phyloP scores from a whole-genome alignment of 495 filamentous ascomycete species.

The Beverwykella pulmonaria region DNA sequence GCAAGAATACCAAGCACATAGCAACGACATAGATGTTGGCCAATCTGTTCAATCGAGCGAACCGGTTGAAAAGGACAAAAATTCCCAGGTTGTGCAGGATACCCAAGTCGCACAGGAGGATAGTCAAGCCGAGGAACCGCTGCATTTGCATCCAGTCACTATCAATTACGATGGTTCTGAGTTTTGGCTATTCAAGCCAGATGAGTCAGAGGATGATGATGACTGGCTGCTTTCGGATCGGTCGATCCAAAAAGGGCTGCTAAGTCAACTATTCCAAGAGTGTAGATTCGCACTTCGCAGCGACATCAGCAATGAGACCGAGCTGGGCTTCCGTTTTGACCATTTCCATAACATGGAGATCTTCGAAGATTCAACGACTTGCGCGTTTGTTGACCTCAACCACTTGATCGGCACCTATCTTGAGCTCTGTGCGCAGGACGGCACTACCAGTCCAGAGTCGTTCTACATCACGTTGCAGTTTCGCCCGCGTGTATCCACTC shows the following conservation, averaged over 20 bases:
- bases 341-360: conserved; percentile 5
- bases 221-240: conserved; percentile 77
- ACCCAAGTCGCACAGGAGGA: neutral
- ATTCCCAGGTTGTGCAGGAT: neutral
- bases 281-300: conserved; percentile 68
- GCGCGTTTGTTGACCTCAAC: conserved; percentile 51
- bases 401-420: conserved; percentile 63
- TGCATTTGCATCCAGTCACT: conserved; percentile 40
- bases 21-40: neutral
- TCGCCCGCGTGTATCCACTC: conserved; percentile 35
- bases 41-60: neutral
- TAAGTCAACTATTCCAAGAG: conserved; percentile 64
- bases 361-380: conserved; percentile 13
- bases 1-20: neutral
- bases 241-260: conserved; percentile 57
- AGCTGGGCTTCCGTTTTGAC: conserved; percentile 54
- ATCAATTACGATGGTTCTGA: conserved; percentile 20
- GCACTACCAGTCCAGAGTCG: conserved; percentile 55
- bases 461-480: conserved; percentile 59
- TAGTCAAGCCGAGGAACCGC: neutral
- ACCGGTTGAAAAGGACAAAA: neutral
- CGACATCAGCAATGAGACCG: conserved; percentile 67
- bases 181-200: conserved; percentile 15
- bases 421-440: conserved; percentile 63
- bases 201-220: conserved; percentile 44